These are phyloP conservation scores for Penicillium occitanis DNA, from an alignment of 2,329 filamentous ascomycete species.

Conservation along the genomic window DNA sequence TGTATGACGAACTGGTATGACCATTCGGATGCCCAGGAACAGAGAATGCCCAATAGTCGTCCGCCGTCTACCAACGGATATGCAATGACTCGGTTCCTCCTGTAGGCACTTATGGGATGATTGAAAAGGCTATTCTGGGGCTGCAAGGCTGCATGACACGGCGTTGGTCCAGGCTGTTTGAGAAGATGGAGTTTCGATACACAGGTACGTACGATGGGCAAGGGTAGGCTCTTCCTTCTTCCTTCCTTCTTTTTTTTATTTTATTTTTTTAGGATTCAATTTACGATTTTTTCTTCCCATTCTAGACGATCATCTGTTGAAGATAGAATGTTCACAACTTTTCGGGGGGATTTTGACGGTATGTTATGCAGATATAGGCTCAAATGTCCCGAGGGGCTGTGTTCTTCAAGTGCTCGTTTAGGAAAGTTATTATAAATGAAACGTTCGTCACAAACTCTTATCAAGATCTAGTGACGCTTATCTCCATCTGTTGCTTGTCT, in stretches of 20 bases:
- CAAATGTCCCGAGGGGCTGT: not conserved
- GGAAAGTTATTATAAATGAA: conserved; percentile 1
- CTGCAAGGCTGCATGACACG: conserved; percentile 11
- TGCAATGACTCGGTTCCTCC: not conserved
- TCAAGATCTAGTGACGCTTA: not conserved
- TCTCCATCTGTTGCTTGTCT: not conserved
- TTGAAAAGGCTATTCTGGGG: not conserved
- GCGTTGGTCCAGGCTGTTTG: conserved; percentile 5
- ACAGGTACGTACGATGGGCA: not conserved
- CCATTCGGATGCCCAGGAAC: conserved; percentile 19
- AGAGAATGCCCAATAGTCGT: not conserved
- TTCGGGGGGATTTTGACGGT: not conserved
- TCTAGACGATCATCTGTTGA: not conserved
- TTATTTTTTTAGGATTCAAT: too few species aligned
- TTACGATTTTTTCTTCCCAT: not conserved
- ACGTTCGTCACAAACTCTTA: not conserved
- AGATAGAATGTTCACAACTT: not conserved
- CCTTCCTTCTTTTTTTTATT: not conserved
- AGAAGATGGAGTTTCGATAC: not conserved
- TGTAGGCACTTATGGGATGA: not conserved
- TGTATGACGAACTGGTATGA: conserved; percentile 16
- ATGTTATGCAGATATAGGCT: not conserved
- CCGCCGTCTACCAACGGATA: not conserved
- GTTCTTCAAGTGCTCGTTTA: not conserved
- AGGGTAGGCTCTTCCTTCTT: too few species aligned